A percentile compares a stretch with the other conserved stretches of the same genome.
phyloP scores from a whole-genome alignment of 108 stramenopile species.

The Nitzschia putrida region DNA sequence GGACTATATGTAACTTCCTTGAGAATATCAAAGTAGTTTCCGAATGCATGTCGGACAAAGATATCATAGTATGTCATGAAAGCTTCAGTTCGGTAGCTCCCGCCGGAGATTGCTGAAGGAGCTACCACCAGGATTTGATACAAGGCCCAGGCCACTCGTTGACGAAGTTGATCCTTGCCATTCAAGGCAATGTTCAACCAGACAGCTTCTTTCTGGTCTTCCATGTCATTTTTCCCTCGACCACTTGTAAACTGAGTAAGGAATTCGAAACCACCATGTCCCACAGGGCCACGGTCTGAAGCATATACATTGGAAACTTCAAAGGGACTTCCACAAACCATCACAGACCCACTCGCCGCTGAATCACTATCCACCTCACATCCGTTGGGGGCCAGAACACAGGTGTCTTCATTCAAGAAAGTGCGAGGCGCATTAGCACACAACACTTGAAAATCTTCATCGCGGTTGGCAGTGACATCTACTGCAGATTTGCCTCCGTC shows the following conservation, averaged over 20 bases:
- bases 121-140: slow-evolving; percentile 61
- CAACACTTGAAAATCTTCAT: slow-evolving; percentile 7
- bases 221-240: background rate
- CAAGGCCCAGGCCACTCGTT: slow-evolving; percentile 74
- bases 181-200: slow-evolving; percentile 64
- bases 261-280: slow-evolving; percentile 13
- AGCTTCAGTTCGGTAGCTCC: slow-evolving; percentile 26
- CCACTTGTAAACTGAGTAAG: background rate
- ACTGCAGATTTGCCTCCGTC: slow-evolving; percentile 49
- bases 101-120: background rate
- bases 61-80: slow-evolving; percentile 62
- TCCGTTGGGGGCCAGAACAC: slow-evolving; percentile 32
- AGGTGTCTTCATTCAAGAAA: slow-evolving; percentile 57
- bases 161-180: slow-evolving; percentile 74
- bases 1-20: slow-evolving; percentile 51
- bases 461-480: background rate
- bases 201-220: slow-evolving; percentile 41
- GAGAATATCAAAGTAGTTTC: slow-evolving; percentile 71
- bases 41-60: slow-evolving; percentile 75
- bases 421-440: slow-evolving; percentile 51
- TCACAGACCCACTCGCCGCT: slow-evolving; percentile 12
- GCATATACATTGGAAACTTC: slow-evolving; percentile 40
- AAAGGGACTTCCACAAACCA: slow-evolving; percentile 48
- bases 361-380: slow-evolving; percentile 1
- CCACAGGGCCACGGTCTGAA: background rate